Percentiles rank a stretch among this genome's conserved stretches.
These are phyloP conservation scores for Pleurostoma richardsiae DNA, from an alignment of 2,329 filamentous ascomycete genomes.

Conservation along the genomic window DNA sequence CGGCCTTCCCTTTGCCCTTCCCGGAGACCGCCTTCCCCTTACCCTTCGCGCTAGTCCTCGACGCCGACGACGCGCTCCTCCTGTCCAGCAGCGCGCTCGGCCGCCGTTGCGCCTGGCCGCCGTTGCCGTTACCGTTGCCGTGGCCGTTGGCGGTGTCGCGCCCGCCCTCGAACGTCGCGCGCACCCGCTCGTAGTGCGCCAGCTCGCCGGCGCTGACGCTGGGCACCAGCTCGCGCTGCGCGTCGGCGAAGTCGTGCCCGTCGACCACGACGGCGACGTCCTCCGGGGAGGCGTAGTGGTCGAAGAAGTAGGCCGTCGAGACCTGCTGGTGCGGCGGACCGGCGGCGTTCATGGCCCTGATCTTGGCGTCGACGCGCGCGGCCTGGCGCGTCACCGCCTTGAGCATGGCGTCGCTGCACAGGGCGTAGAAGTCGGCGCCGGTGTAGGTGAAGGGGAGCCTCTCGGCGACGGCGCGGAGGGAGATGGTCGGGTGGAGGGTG, in stretches of 20 bases:
- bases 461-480: constrained; percentile 68
- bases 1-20: constrained; percentile 28
- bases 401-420: constrained; percentile 97
- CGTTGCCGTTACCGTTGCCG: constrained; percentile 31
- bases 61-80: constrained; percentile 19
- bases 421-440: constrained; percentile 92
- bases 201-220: constrained; percentile 91
- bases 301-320: constrained; percentile 91
- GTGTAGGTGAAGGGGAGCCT: constrained; percentile 92
- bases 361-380: constrained; percentile 75
- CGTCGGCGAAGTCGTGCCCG: constrained; percentile 80
- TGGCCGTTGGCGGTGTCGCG: constrained; percentile 27
- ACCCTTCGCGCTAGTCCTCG: constrained; percentile 20
- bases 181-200: constrained; percentile 81
- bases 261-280: constrained; percentile 85
- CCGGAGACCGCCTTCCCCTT: constrained; percentile 24
- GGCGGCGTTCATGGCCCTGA: constrained; percentile 60
- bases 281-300: constrained; percentile 77
- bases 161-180: constrained; percentile 73
- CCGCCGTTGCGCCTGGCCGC: constrained; percentile 9
- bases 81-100: constrained; percentile 15
- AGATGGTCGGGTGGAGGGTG: constrained; percentile 73
- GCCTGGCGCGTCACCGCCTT: constrained; percentile 95
- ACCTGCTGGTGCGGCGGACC: constrained; percentile 43
- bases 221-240: constrained; percentile 82